Conservation (phyloP, 345 rosid genomes). For the Capsella bursapastoris region DNA sequence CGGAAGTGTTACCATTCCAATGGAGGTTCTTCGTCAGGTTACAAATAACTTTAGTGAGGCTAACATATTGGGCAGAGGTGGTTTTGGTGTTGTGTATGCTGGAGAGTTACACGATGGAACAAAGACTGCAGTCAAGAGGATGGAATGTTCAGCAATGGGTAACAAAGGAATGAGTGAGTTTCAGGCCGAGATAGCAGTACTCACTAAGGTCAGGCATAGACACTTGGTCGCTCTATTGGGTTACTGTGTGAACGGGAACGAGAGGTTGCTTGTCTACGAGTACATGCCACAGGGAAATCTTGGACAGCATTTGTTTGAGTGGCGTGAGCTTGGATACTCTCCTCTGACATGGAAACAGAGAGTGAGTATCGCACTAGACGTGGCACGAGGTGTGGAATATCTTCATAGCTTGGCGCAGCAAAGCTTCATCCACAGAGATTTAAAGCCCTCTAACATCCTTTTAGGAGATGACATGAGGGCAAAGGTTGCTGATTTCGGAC, state of each 20-base stretch:
- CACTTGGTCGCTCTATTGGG: slow-evolving; percentile 87
- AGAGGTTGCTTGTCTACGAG: slow-evolving; percentile 85
- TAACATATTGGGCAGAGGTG: slow-evolving; percentile 80
- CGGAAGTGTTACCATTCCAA: slow-evolving; percentile 66
- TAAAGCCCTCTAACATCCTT: slow-evolving; percentile 88
- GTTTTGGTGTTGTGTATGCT: slow-evolving; percentile 84
- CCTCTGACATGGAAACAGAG: slow-evolving; percentile 88
- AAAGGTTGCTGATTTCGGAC: slow-evolving; percentile 90
- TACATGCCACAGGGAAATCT: slow-evolving; percentile 93
- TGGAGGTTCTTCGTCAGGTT: slow-evolving; percentile 71
- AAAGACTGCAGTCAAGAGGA: slow-evolving; percentile 83
- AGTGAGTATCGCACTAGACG: slow-evolving; percentile 77
- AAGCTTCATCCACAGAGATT: slow-evolving; percentile 90
- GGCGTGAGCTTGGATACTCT: slow-evolving; percentile 48
- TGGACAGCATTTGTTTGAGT: slow-evolving; percentile 77
- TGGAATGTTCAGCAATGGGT: slow-evolving; percentile 65
- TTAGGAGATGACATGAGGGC: slow-evolving; percentile 95
- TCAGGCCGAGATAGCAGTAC: slow-evolving; percentile 87
- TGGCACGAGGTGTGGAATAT: slow-evolving; percentile 92
- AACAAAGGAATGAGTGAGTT: slow-evolving; percentile 82
- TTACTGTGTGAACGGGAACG: slow-evolving; percentile 75
- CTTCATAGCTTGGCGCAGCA: slow-evolving; percentile 88
- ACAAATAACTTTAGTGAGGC: slow-evolving; percentile 72
- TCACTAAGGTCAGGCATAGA: slow-evolving; percentile 85
- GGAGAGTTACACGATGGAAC: slow-evolving; percentile 91